A percentile compares a stretch with the other conserved stretches of the same genome.
These are phyloP conservation scores for Teunomyces lycoperdinae DNA, from an alignment of 805 yeast species.

Conservation along the genomic window DNA sequence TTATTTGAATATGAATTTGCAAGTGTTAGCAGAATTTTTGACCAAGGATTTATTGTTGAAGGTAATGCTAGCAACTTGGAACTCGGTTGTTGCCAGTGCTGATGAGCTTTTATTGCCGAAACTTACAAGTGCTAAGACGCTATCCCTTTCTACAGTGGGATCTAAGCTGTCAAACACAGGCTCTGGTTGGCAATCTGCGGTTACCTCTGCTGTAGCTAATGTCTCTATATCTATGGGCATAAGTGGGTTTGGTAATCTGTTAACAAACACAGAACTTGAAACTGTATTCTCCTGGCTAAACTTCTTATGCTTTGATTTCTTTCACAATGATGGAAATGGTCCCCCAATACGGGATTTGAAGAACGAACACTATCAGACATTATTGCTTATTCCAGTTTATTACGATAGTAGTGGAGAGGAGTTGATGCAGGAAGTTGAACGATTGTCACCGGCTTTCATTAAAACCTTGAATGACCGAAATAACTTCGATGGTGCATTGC, in stretches of 20 bases:
- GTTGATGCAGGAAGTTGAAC: slow-evolving; percentile 57
- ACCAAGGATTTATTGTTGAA: slow-evolving; percentile 54
- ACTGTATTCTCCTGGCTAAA: slow-evolving; percentile 70
- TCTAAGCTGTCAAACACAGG: slow-evolving; percentile 10
- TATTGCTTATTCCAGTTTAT: slow-evolving; percentile 60
- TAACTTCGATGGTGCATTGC: slow-evolving; percentile 31
- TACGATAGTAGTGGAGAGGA: slow-evolving; percentile 51
- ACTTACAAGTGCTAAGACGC: slow-evolving; percentile 44
- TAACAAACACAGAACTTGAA: slow-evolving; percentile 61
- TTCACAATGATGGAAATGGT: slow-evolving; percentile 79
- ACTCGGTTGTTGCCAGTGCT: slow-evolving; percentile 62
- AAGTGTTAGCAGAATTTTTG: slow-evolving; percentile 57
- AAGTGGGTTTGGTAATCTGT: slow-evolving; percentile 51
- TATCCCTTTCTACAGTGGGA: slow-evolving; percentile 22
- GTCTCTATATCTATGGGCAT: slow-evolving; percentile 42
- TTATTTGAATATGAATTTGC: slow-evolving; percentile 66
- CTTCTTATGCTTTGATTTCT: slow-evolving; percentile 65
- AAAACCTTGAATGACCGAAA: slow-evolving; percentile 48
- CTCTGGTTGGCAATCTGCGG: slow-evolving; percentile 42
- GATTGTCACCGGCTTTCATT: slow-evolving; percentile 53
- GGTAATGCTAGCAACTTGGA: slow-evolving; percentile 81
- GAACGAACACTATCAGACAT: slow-evolving; percentile 59
- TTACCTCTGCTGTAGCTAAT: slow-evolving; percentile 48
- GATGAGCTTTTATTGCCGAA: slow-evolving; percentile 76
- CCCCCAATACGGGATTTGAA: slow-evolving; percentile 66